Conservation (phyloP, 768 basidiomycete genomes). For the Cyclocybe cylindracea region DNA sequence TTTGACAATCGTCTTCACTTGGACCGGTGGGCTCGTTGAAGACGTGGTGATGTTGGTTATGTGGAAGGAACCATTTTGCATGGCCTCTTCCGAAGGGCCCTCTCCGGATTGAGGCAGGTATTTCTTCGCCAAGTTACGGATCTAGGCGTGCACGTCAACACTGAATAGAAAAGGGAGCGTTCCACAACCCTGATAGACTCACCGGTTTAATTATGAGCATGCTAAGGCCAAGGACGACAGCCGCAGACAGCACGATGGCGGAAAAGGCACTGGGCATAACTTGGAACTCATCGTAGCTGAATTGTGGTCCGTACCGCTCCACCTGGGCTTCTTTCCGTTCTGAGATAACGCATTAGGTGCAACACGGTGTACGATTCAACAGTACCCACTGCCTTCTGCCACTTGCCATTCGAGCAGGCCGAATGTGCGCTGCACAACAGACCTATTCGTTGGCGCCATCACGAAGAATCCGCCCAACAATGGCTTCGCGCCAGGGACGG, state of each 20-base stretch:
- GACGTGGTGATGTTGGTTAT: conserved; percentile 73
- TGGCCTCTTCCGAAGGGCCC: conserved; percentile 64
- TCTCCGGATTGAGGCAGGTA: conserved; percentile 54
- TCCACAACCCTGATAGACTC: background rate
- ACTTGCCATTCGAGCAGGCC: conserved; percentile 42
- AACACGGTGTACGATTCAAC: background rate
- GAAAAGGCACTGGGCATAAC: conserved; percentile 37
- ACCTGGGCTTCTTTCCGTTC: conserved; percentile 21
- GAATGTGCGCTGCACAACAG: conserved; percentile 48
- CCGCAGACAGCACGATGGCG: conserved; percentile 40
- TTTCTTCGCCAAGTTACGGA: conserved; percentile 56
- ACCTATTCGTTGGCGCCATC: conserved; percentile 41
- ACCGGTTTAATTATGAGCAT: conserved; percentile 42
- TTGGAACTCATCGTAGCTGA: conserved; percentile 77
- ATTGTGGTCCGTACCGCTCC: conserved; percentile 63
- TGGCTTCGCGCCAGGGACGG: conserved; percentile 34
- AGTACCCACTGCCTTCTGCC: conserved; percentile 13
- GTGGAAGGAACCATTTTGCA: conserved; percentile 61
- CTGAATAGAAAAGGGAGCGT: background rate
- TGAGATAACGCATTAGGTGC: background rate
- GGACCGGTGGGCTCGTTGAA: conserved; percentile 41
- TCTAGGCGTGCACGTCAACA: conserved; percentile 29
- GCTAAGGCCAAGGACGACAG: conserved; percentile 32
- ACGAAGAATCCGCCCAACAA: conserved; percentile 38
- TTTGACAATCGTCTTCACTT: conserved; percentile 62